Conservation (phyloP, 2,329 filamentous ascomycete species). For the Sporothrix brunneoviolacea region DNA sequence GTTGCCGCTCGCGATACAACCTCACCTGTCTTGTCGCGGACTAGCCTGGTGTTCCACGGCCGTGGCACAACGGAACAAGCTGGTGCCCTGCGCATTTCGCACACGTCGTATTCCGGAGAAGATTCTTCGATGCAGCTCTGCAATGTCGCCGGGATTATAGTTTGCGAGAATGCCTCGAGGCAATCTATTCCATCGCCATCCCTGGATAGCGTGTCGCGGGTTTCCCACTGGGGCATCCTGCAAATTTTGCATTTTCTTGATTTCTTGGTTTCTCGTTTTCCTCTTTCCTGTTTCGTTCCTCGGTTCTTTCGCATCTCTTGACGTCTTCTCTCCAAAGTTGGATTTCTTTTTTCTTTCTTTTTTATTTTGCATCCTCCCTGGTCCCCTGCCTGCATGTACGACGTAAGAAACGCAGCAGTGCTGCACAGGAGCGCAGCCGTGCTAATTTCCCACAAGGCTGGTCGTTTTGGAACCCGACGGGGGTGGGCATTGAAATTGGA, state of each 20-base stretch:
- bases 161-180: not conserved
- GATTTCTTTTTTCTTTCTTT: too few species aligned
- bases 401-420: too few species aligned
- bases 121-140: too few species aligned
- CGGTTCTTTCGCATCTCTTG: not conserved
- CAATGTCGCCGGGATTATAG: too few species aligned
- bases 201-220: constrained; percentile 1
- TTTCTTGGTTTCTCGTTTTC: not conserved
- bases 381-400: too few species aligned
- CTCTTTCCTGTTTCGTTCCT: not conserved
- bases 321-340: not conserved
- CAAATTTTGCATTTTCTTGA: not conserved
- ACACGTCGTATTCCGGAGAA: too few species aligned
- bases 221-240: not conserved
- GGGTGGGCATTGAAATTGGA: constrained; percentile 8
- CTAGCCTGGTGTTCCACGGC: too few species aligned
- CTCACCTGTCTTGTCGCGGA: too few species aligned
- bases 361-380: too few species aligned
- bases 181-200: not conserved
- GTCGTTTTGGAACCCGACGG: not conserved
- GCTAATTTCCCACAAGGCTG: constrained; percentile 7
- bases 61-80: too few species aligned
- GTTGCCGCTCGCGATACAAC: too few species aligned
- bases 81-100: too few species aligned
- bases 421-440: not conserved